Conservation (phyloP, 257 asterid genomes). For the Marsdenia floribunda region DNA sequence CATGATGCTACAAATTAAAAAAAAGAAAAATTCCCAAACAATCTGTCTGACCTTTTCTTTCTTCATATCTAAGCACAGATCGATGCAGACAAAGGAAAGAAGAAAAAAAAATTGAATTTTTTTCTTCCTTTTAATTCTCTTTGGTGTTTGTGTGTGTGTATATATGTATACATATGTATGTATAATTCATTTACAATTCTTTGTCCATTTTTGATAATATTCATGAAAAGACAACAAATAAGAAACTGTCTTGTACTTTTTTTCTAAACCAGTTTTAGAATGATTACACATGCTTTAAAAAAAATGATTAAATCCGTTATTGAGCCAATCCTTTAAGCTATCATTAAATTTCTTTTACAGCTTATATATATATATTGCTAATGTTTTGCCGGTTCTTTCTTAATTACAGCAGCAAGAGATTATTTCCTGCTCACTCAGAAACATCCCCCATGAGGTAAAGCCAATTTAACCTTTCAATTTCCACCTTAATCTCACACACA, state of each 20-base stretch:
- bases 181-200: not conserved
- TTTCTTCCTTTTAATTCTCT: not conserved
- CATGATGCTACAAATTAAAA: no score
- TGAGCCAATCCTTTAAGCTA: no score
- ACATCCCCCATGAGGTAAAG: not conserved
- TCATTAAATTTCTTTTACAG: not conserved
- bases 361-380: not conserved
- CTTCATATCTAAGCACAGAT: not conserved
- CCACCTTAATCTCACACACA: no score
- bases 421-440: not conserved
- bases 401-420: not conserved
- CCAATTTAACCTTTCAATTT: not conserved
- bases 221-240: slow-evolving; percentile 2
- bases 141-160: no score
- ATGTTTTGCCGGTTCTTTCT: not conserved
- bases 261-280: not conserved
- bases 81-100: not conserved
- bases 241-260: not conserved
- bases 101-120: not conserved
- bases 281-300: not conserved
- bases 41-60: not conserved
- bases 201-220: not conserved
- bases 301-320: not conserved
- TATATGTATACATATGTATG: not conserved
- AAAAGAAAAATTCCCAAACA: not conserved